Evolutionary conservation across 1,284 basidiomycete species (phyloP).

Genomic region (Marasmius sp.): DNA sequence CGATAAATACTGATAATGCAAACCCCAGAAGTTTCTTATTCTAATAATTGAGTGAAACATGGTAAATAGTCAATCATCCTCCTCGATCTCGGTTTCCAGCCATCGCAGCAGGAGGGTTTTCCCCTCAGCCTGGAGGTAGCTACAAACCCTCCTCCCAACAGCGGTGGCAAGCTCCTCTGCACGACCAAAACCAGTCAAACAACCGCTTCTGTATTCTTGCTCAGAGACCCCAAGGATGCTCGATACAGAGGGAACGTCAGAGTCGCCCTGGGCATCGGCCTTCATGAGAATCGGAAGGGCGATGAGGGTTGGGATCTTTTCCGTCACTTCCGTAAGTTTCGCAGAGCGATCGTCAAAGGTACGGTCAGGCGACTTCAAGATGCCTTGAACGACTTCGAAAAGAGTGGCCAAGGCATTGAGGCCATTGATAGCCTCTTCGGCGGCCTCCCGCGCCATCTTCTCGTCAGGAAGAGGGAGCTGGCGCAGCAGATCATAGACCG

Average conservation of each 20-base stretch:
- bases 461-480: conserved; percentile 60
- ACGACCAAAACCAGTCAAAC: conserved; percentile 69
- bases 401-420: conserved; percentile 56
- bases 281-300: conserved; percentile 66
- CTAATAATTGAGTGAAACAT: not conserved
- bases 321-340: conserved; percentile 52
- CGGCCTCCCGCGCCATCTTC: conserved; percentile 68
- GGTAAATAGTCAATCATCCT: not conserved
- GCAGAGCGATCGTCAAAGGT: conserved; percentile 29
- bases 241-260: conserved; percentile 41
- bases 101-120: conserved; percentile 20
- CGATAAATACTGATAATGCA: not conserved
- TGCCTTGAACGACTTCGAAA: conserved; percentile 47
- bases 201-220: conserved; percentile 62
- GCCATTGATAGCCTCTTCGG: conserved; percentile 71
- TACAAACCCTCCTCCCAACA: conserved; percentile 56
- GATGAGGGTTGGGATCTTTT: conserved; percentile 67
- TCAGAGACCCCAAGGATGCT: conserved; percentile 58
- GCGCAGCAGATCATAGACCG: conserved; percentile 57
- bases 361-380: conserved; percentile 24
- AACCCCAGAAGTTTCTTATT: not conserved
- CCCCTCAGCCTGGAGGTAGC: conserved; percentile 39
- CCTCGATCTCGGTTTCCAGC: conserved; percentile 12
- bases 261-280: conserved; percentile 27
- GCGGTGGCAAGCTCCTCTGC: conserved; percentile 69